Evolutionary conservation across 176 grass and related monocot species (phyloP), one percentile per base, ranked within the genome.

Genomic region (Oropetium thomaeum): DNA sequence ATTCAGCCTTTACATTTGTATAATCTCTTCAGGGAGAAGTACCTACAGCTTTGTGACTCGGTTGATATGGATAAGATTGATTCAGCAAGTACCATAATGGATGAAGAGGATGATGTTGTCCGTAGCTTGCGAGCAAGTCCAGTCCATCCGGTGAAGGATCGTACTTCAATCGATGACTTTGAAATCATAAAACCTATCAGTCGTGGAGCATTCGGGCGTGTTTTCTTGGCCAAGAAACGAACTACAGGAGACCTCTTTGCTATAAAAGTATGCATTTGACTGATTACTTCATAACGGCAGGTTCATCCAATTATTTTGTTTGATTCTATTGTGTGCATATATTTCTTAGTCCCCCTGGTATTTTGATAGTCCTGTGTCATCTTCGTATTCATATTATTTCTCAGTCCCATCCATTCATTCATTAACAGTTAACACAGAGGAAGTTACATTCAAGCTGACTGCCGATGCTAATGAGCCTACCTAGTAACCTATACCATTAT

Each of bases 181-280:
- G 96, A 99, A 88, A 99, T 96, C 69, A 96, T 96, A 72, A 99
- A 99, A 82, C 96, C 92, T 61, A 99, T 99, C 29, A 99, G 96
- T 26, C 91, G 96, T 71, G 96, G 96, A 75, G 96, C 96, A 86
- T 99, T 96, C 81, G 96, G 96, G 43, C 86, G 96, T 74, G 96
- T 99, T 84, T 99, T 99, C 83, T 81, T 99, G 73, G 92, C 96
- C 71, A 99, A 99, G 82, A 99, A 99, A 90, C 89, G 89, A 86
- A 99, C 96, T 54, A 99, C 96, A 29, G 96, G 96, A 67, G 96
- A 99, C 67, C 92, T 92, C 32, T 99, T 99, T 90, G 96, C 96
- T 70, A 99, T 99, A 84, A 99, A 99, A 92, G 96, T 99, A 84
- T 74, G 54, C 33, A 25, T 67, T 67, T 62, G 75, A 17, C 25